Conservation (phyloP, 805 yeast species). For the Kregervanrija pseudodelftensis region DNA sequence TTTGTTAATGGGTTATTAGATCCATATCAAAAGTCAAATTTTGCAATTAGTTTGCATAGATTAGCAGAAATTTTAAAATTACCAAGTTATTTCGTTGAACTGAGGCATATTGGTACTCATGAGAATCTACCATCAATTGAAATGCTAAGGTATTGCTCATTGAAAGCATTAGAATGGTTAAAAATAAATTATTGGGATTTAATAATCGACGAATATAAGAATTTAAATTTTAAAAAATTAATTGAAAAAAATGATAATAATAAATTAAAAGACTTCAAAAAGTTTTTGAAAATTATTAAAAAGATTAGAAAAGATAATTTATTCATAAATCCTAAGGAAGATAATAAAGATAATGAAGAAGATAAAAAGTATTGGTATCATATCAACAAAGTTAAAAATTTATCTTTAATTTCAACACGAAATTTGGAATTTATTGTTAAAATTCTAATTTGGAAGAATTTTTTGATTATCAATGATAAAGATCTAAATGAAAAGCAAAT, state of each 20-base stretch:
- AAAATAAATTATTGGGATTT: slow-evolving; percentile 64
- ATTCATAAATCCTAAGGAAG: slow-evolving; percentile 30
- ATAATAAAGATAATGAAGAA: slow-evolving; percentile 36
- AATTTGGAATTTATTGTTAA: slow-evolving; percentile 14
- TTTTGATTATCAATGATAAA: slow-evolving; percentile 23
- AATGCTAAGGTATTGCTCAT: slow-evolving; percentile 53
- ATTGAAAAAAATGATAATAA: background rate
- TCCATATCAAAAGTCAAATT: slow-evolving; percentile 71
- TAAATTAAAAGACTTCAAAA: slow-evolving; percentile 20
- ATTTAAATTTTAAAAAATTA: background rate
- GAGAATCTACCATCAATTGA: slow-evolving; percentile 70
- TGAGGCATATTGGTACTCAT: slow-evolving; percentile 88
- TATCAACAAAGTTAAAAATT: no score
- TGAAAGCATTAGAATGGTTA: slow-evolving; percentile 70
- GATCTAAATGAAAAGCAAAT: slow-evolving; percentile 19
- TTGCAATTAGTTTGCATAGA: slow-evolving; percentile 70
- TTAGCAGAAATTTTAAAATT: slow-evolving; percentile 63
- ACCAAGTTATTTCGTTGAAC: slow-evolving; percentile 80
- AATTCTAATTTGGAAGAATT: slow-evolving; percentile 25
- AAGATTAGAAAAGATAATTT: slow-evolving; percentile 35
- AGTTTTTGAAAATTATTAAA: slow-evolving; percentile 39
- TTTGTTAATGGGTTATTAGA: slow-evolving; percentile 91
- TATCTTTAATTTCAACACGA: no score
- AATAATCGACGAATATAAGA: slow-evolving; percentile 16
- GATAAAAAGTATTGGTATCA: slow-evolving; percentile 9